Base-by-base conservation (phyloP, 352 stramenopile species). In the Saprolegnia parasitica region DNA sequence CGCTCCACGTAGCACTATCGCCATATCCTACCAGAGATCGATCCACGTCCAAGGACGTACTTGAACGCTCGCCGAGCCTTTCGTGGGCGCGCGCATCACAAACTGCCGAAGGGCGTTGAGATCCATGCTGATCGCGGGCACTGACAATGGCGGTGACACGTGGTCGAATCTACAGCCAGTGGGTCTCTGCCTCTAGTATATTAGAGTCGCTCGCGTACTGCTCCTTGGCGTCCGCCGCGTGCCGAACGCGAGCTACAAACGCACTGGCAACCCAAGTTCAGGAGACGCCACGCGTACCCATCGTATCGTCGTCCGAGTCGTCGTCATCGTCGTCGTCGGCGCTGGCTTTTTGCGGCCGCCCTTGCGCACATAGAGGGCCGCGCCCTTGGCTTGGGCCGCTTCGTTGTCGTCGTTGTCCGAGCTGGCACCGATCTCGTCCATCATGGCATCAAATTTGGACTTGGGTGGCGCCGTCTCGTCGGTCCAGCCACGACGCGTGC, bases 1-100 rank as follows among this genome's bases (percentile, higher is more conserved):
- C 82, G 77, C 67, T 86, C 71, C 13, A 89, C 76, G 49, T 78
- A 81, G 65, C 80, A 90, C 80, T 87, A 39, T n/a, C n/a, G n/a
- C n/a, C n/a, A n/a, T n/a, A n/a, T n/a, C n/a, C n/a, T n/a, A n/a
- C n/a, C n/a, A n/a, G n/a, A n/a, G n/a, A n/a, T n/a, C n/a, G n/a
- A n/a, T n/a, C n/a, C n/a, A n/a, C n/a, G n/a, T n/a, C n/a, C n/a
- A 4, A 4, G 39, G 6, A 72, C 74, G 13, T 75, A 84, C 79
- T 42, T 75, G 71, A 60, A 89, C 72, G 8, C 62, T 60, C 23
- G 68, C 24, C 1, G 72, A 47, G 10, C 64, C 75, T 1, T 65
- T 57, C 15, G 65, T 68, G 18, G 75, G 76, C 11, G 78, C 65
- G n/a, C 65, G 73, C 20, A 71, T 82, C 29, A 89, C 63, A 56